Conservation (phyloP, 73 alveolate genomes). For the Stentor roeselii region DNA sequence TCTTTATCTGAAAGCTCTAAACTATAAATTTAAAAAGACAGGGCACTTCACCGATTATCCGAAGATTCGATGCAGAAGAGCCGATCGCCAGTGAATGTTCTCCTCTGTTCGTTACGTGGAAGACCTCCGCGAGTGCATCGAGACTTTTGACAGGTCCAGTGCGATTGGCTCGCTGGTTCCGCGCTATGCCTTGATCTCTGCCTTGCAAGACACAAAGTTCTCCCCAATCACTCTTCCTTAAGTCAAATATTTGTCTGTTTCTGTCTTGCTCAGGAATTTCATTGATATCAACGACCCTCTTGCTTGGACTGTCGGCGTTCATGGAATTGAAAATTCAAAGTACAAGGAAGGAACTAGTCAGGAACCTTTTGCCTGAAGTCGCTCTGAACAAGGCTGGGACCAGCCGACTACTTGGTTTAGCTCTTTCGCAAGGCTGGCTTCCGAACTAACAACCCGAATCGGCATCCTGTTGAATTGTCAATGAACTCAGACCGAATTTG, state of each 20-base stretch:
- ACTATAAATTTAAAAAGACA: constrained; percentile 38
- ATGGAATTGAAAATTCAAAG: constrained; percentile 88
- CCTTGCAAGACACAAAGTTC: constrained; percentile 87
- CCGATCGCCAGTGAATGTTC: constrained; percentile 32
- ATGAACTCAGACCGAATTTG: constrained; percentile 41
- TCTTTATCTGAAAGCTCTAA: too few relatives aligned
- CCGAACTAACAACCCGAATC: not conserved
- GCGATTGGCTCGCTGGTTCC: constrained; percentile 57
- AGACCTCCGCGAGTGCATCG: constrained; percentile 95
- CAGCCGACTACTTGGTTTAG: constrained; percentile 24
- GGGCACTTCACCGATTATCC: constrained; percentile 36
- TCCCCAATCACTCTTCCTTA: constrained; percentile 72
- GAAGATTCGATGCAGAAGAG: constrained; percentile 42
- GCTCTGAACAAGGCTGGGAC: constrained; percentile 92
- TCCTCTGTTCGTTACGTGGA: constrained; percentile 96
- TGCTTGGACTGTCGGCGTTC: constrained; percentile 91
- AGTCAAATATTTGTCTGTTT: constrained; percentile 60
- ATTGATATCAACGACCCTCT: constrained; percentile 69
- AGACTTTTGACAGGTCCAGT: constrained; percentile 70
- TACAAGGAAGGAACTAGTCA: constrained; percentile 51
- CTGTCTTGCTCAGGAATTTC: constrained; percentile 77
- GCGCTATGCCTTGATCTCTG: constrained; percentile 72
- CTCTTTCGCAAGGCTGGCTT: constrained; percentile 11
- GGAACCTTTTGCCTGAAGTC: constrained; percentile 95
- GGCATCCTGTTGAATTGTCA: constrained; percentile 23